Percentiles rank a stretch among this genome's conserved stretches.
Conservation (phyloP, 139 green algal genomes). For the Coccomyxa sp. region DNA sequence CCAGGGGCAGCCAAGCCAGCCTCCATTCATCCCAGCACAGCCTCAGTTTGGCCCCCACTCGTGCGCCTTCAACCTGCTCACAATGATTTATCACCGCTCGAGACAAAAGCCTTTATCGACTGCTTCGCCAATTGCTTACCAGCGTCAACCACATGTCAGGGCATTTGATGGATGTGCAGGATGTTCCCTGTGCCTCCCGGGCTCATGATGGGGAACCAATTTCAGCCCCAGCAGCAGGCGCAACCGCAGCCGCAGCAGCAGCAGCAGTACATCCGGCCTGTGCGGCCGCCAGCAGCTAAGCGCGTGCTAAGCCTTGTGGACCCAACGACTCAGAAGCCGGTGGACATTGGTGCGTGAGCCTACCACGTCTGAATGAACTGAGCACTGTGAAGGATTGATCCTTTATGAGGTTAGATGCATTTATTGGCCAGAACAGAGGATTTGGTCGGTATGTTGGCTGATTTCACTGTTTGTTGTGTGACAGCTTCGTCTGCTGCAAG, state of each 20-base stretch:
- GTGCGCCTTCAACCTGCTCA: not conserved
- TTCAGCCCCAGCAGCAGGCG: not conserved
- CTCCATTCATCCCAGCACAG: not conserved
- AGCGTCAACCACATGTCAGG: not conserved
- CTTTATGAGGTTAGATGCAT: not conserved
- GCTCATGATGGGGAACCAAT: not conserved
- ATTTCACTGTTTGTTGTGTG: no score
- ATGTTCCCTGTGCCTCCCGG: not conserved
- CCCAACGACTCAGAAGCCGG: not conserved
- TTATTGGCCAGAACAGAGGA: not conserved
- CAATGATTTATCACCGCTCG: not conserved
- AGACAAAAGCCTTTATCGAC: not conserved
- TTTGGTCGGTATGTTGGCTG: no score
- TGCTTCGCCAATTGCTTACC: not conserved
- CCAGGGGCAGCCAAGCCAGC: not conserved
- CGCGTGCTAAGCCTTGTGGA: not conserved
- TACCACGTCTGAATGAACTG: not conserved
- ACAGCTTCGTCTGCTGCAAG: no score
- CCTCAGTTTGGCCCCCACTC: not conserved
- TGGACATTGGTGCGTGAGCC: no score
- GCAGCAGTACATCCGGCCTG: not conserved
- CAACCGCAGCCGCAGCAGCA: not conserved
- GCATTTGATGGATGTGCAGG: not conserved
- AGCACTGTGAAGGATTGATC: not conserved
- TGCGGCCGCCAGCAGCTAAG: not conserved